These are phyloP conservation scores for Chaetomium cochliodes DNA, from an alignment of 495 filamentous ascomycete genomes.

Conservation along the genomic window DNA sequence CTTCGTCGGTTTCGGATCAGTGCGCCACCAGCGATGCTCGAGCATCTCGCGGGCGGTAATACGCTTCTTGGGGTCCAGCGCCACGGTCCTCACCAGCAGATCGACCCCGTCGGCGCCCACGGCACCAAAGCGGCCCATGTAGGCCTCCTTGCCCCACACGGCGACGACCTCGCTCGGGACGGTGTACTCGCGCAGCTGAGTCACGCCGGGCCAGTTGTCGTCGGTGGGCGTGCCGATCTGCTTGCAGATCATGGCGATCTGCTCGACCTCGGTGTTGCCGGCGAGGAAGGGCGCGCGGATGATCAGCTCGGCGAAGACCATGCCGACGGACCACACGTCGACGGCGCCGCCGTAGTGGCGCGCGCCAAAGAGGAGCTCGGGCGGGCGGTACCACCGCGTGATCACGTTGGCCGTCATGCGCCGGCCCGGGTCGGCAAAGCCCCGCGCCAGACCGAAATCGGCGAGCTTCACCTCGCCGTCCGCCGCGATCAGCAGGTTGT, in stretches of 20 bases:
- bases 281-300: constrained; percentile 76
- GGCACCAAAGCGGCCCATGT: constrained; percentile 67
- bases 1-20: constrained; percentile 76
- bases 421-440: constrained; percentile 82
- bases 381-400: constrained; percentile 94
- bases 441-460: constrained; percentile 92
- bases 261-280: constrained; percentile 67
- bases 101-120: constrained; percentile 80
- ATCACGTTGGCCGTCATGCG: constrained; percentile 94
- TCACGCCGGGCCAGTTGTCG: constrained; percentile 92
- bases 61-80: constrained; percentile 79
- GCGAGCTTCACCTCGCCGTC: constrained; percentile 93
- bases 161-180: constrained; percentile 60
- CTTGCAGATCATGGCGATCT: constrained; percentile 76
- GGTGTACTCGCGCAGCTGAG: constrained; percentile 71
- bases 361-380: constrained; percentile 88
- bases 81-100: constrained; percentile 79
- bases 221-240: constrained; percentile 89
- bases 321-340: constrained; percentile 92
- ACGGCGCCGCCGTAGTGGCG: constrained; percentile 86
- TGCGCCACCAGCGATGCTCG: constrained; percentile 81
- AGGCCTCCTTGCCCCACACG: constrained; percentile 65
- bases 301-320: constrained; percentile 89
- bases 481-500: constrained; percentile 91
- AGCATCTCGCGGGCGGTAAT: constrained; percentile 73